Evolutionary conservation across 2,329 filamentous ascomycete species (phyloP), one percentile per base, ranked within the genome.

Genomic region (Ceratocystis variospora): DNA sequence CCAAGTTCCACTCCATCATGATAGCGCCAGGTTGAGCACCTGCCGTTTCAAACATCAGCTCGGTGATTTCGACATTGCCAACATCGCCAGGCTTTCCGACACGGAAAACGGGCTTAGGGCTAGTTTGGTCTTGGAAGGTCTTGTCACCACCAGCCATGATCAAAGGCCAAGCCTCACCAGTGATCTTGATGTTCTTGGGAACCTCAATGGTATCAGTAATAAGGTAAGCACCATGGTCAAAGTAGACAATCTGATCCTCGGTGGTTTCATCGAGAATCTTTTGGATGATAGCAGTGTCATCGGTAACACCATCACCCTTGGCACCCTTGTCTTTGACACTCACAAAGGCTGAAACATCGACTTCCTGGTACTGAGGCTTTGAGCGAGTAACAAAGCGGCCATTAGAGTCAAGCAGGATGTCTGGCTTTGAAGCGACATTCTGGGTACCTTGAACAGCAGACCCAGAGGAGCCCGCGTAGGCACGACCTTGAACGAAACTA

Each of bases 1-100:
- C 84, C 53, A 96, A 79, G 76, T 96, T 96, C 88, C 90, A 96
- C 75, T 96, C 83, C 78, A 96, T 85, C 73, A 96, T 82, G 72
- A 96, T 90, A 19, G 91, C 93, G 70, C 93, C 93, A 0, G 91
- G 88, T 69, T 90, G 87, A 2, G 91, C 80, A 3, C 93, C 93
- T 70, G 85, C 83, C 37, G 91, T 96, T 75, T 90, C 84, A 71
- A 97, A 87, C 71, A 96, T 86, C 68, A 96, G 77, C 73, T 96
- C 93, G 59, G 86, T 88, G 73, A 96, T 93, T 77, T 96, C 92
- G 61, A 96, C 88, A 33, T 81, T 80, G 69, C 92, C 93, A 59
- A 81, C 80, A 69, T 96, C 88, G 64, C 90, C 90, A 10, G 82
- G 76, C 72, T 89, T 77, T 62, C 93, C 93, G 67, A 97, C 81